Evolutionary conservation across 805 yeast species (phyloP).

Genomic region (Myxozyma neotropica): DNA sequence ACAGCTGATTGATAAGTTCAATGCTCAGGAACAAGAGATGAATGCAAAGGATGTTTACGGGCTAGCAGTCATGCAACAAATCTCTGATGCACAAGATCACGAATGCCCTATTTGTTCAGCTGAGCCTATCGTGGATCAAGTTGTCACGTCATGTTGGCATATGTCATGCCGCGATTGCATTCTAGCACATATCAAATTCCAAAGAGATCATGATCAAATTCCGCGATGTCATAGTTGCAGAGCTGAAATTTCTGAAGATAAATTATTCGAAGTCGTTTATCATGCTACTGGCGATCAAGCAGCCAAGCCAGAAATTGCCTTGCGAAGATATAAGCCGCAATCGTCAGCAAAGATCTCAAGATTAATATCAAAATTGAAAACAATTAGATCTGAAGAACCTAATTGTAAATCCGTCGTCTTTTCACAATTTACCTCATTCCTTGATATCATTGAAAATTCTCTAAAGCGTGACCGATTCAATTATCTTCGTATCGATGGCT

Average conservation of each 20-base stretch:
- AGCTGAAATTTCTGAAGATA: slow-evolving; percentile 51
- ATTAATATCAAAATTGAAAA: slow-evolving; percentile 59
- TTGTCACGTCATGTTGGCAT: slow-evolving; percentile 80
- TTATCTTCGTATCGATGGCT: slow-evolving; percentile 79
- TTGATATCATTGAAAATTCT: slow-evolving; percentile 73
- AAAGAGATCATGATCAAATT: slow-evolving; percentile 49
- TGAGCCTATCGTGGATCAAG: slow-evolving; percentile 56
- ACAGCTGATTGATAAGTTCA: slow-evolving; percentile 29
- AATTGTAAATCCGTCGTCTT: slow-evolving; percentile 82
- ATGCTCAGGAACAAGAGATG: slow-evolving; percentile 17
- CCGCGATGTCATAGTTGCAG: slow-evolving; percentile 81
- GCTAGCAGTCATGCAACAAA: slow-evolving; percentile 38
- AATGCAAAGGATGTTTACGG: slow-evolving; percentile 28
- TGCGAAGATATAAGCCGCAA: slow-evolving; percentile 41
- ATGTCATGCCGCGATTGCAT: slow-evolving; percentile 74
- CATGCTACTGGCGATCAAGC: too few species aligned
- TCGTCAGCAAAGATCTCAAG: slow-evolving; percentile 77
- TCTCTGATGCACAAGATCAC: slow-evolving; percentile 46
- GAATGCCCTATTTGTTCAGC: slow-evolving; percentile 89
- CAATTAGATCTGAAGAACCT: slow-evolving; percentile 56
- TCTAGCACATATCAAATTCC: slow-evolving; percentile 72
- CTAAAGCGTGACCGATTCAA: slow-evolving; percentile 54
- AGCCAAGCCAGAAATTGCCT: slow-evolving; percentile 34
- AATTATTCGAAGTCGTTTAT: slow-evolving; percentile 51
- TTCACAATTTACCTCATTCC: slow-evolving; percentile 82